Evolutionary conservation across 495 filamentous ascomycete species (phyloP), one percentile per base, ranked within the genome.

Genomic region (Hypoxylon trugodes): DNA sequence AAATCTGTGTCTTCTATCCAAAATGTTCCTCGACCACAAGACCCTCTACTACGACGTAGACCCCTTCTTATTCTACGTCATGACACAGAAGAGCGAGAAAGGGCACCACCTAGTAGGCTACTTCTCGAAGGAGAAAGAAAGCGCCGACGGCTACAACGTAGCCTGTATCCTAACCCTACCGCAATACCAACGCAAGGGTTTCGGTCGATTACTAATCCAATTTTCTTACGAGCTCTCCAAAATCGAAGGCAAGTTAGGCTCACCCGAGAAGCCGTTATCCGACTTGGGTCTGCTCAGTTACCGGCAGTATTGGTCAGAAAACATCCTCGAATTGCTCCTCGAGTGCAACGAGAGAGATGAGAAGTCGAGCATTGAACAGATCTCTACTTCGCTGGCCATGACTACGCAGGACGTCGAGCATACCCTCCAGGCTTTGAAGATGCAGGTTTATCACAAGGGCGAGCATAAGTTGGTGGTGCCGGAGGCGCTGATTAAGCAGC

Each of bases 1-100:
- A 4, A 98, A 98, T 65, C 82, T 98, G 18, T 98, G 95, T 74
- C 81, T 98, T 0, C 82, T 98, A 4, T 92, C 86, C 56, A 98
- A 98, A 71, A 89, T 97, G 71, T 98, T 98, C 77, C 86, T 98
- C 21, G 95, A 98, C 68, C 95, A 98, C 79, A 98, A 98, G 75
- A 98, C 95, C 6, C 89, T 98, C n/a, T 98, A 97, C 82, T 98
- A 98, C 78, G 95, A 98, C 68, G 95, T 98, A 49, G 95, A 98
- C 70, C 95, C 95, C 6, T 98, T 98, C 76, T 79, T 98, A 7
- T 98, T 98, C 81, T 98, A 98, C 78, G 94, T 93, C 84, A 98
- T 98, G 95, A 90, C 87, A 48, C 89, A 86, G 10, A 86, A 92
- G 51, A 90, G 91, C 58, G 89, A 91, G 41, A 89, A 89, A 45